Percentiles rank a stretch among this genome's conserved stretches.
These are phyloP conservation scores for Penicillium samsonianum DNA, from an alignment of 495 filamentous ascomycete genomes.

Conservation along the genomic window DNA sequence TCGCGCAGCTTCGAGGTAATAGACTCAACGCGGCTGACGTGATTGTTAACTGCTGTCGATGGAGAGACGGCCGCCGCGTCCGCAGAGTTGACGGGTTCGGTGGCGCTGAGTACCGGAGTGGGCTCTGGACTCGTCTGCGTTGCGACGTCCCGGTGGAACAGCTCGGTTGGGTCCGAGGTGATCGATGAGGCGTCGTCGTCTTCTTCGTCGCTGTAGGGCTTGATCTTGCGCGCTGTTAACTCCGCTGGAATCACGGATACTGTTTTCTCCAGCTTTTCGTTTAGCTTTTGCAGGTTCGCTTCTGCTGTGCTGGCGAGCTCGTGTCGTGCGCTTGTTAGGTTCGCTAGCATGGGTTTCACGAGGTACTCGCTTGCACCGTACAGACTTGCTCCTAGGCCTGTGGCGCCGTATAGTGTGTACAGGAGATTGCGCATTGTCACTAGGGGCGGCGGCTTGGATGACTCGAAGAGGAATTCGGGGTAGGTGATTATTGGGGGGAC, in stretches of 20 bases:
- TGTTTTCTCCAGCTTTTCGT: constrained; percentile 67
- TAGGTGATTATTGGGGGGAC: constrained; percentile 93
- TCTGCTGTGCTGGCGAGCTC: constrained; percentile 70
- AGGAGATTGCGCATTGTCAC: constrained; percentile 74
- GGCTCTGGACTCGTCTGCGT: constrained; percentile 73
- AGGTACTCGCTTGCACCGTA: constrained; percentile 83
- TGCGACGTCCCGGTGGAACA: constrained; percentile 87
- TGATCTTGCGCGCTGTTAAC: constrained; percentile 28
- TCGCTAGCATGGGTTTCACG: constrained; percentile 78
- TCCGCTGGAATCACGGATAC: constrained; percentile 64
- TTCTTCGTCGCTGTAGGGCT: constrained; percentile 35
- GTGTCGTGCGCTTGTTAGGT: constrained; percentile 74
- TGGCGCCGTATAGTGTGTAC: constrained; percentile 75
- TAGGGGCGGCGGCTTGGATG: constrained; percentile 70
- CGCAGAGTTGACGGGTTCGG: constrained; percentile 12
- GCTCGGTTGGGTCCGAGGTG: constrained; percentile 71
- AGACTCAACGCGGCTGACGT: constrained; percentile 47
- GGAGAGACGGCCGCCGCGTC: constrained; percentile 25
- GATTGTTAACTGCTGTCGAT: constrained; percentile 32
- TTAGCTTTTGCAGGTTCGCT: constrained; percentile 65
- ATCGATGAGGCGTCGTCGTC: constrained; percentile 48
- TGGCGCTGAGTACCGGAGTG: constrained; percentile 29
- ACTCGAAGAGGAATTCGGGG: constrained; percentile 80
- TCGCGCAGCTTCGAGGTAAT: constrained; percentile 56
- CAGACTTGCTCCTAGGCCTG: constrained; percentile 65